Base-by-base conservation (phyloP, 768 basidiomycete genomes). In the Podaxis rugospora region DNA sequence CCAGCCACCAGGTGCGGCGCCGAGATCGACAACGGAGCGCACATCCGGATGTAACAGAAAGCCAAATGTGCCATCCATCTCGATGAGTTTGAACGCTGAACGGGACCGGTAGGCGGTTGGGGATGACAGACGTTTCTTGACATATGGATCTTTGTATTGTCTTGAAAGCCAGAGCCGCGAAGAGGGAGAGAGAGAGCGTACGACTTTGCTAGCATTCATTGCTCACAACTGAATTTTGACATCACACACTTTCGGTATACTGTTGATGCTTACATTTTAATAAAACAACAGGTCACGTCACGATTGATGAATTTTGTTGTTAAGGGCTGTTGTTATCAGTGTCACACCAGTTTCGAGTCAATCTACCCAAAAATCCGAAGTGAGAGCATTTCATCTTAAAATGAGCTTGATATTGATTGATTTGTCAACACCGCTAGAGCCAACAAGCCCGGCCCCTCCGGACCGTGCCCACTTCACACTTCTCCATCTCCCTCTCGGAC, bases 1-100 rank as follows among this genome's bases (percentile, higher is more conserved):
- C 95, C 96, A 98, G 0, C 93, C 93, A 0, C 95, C 95, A 0
- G 95, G 96, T 0, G 94, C 92, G 0, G 92, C 92, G 14, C 96
- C 95, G 21, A 97, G 82, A 72, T 97, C 95, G 1, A 95, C 85
- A 0, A 96, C 84, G 16, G 82, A 78, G 1, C 71, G 77, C 4
- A 89, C 83, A 57, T 88, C 79, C 25, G 73, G 70, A 49, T 79
- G 72, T 16, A 71, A 69, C 46, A 88, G 74, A 64, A 93, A 84
- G 1, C 75, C 79, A 71, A 78, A 85, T 39, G 78, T 75, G 0
- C 79, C 71, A 68, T 92, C 78, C 53, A 98, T 82, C 66, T 95
- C 90, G 61, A 94, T 72, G 14, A 98, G 85, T 75, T 98, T 98
- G 80, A 92, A 96, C 3, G 95, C 93, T 11, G 93, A 90, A 51